These are phyloP conservation scores for Xerocomus brunneocitrinus DNA, from an alignment of 768 basidiomycete genomes.

Conservation along the genomic window DNA sequence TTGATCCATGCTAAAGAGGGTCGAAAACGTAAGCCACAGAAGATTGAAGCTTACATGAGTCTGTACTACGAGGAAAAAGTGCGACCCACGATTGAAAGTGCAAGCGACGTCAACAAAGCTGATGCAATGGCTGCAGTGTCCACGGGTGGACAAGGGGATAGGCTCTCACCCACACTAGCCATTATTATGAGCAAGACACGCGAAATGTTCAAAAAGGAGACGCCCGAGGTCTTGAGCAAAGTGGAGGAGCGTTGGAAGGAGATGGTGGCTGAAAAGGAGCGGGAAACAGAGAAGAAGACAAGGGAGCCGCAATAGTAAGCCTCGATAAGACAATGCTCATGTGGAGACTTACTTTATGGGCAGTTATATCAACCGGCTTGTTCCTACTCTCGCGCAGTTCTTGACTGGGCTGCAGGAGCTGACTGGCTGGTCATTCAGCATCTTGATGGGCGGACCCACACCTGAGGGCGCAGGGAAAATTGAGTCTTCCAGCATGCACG, in stretches of 20 bases:
- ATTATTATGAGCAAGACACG: neutral
- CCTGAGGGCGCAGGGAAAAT: neutral
- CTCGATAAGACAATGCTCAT: neutral
- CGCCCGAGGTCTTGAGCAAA: neutral
- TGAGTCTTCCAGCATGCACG: neutral
- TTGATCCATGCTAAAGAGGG: neutral
- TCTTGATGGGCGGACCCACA: neutral
- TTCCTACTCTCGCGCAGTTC: neutral
- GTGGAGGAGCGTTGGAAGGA: neutral
- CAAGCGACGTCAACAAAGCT: neutral
- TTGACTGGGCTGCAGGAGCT: neutral
- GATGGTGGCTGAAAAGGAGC: neutral
- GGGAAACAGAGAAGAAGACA: neutral
- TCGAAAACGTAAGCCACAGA: neutral
- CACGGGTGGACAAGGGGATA: neutral
- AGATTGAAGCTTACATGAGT: neutral
- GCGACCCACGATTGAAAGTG: neutral
- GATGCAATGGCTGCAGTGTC: neutral
- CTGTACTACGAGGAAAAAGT: neutral
- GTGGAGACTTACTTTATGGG: neutral
- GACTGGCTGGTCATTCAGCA: neutral
- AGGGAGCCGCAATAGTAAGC: neutral
- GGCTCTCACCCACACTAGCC: neutral
- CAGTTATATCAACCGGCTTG: neutral
- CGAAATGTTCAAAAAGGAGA: neutral